A percentile compares a stretch with the other conserved stretches of the same genome.
Conservation (phyloP, 768 basidiomycete species). For the Fibroporia radiculosa region DNA sequence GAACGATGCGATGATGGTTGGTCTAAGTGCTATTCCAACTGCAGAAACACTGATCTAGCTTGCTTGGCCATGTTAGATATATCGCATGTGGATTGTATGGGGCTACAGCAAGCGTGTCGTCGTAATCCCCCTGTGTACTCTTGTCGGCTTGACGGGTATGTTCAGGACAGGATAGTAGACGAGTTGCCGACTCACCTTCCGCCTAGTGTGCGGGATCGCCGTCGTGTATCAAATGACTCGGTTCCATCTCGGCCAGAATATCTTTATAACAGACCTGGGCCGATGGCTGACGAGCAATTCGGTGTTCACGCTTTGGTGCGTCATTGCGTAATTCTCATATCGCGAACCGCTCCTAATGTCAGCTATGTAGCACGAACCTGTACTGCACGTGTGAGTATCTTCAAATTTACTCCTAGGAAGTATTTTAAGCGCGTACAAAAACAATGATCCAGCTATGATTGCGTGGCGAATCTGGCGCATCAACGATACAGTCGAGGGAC, state of each 20-base stretch:
- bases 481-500: not conserved
- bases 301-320: not conserved
- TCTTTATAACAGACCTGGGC: not conserved
- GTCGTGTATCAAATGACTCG: not conserved
- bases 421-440: not conserved
- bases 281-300: not conserved
- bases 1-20: not conserved
- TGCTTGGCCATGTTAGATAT: not conserved
- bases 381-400: not conserved
- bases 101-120: not conserved
- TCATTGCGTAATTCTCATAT: not conserved
- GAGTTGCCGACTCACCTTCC: not conserved
- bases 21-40: not conserved
- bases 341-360: not conserved
- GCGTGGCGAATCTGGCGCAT: not conserved
- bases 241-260: not conserved
- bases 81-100: constrained; percentile 1
- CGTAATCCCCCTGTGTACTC: not conserved
- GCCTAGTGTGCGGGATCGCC: not conserved
- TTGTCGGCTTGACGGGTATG: not conserved
- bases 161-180: no score
- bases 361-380: not conserved
- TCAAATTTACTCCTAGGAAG: not conserved
- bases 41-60: not conserved
- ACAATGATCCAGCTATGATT: not conserved